Conservation (phyloP, 179 eudicot species). For the Gypsophila paniculata region DNA sequence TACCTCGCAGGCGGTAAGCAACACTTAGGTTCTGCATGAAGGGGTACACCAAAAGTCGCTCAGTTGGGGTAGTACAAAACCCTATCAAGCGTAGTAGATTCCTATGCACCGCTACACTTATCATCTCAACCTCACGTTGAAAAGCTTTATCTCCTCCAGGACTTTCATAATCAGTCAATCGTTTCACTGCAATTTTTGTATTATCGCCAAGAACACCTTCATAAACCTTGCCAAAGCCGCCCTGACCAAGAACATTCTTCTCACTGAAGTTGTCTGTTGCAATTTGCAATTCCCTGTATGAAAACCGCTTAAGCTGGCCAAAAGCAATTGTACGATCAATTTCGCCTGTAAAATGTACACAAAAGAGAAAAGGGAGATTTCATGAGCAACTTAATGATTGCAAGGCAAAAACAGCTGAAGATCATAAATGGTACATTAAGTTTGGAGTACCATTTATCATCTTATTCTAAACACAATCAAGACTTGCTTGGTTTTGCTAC, state of each 20-base stretch:
- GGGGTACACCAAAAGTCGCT: conserved; percentile 93
- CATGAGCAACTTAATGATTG: neutral
- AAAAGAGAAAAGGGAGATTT: neutral
- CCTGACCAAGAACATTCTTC: conserved; percentile 91
- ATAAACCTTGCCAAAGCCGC: conserved; percentile 97
- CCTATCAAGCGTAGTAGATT: conserved; percentile 84
- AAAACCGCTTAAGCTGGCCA: conserved; percentile 87
- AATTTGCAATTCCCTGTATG: conserved; percentile 87
- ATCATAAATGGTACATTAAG: neutral
- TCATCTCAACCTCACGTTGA: conserved; percentile 98
- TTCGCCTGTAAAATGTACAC: conserved; percentile 53
- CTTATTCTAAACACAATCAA: too few species aligned
- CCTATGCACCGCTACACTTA: conserved; percentile 93
- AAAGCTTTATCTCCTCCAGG: conserved; percentile 96
- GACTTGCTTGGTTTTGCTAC: too few species aligned
- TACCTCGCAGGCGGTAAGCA: conserved; percentile 88
- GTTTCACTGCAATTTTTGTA: conserved; percentile 86
- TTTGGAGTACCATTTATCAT: too few species aligned
- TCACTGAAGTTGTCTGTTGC: conserved; percentile 88
- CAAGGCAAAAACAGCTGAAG: neutral
- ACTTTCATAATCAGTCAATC: conserved; percentile 77
- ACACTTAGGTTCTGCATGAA: conserved; percentile 94
- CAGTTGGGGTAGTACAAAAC: conserved; percentile 92
- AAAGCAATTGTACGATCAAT: conserved; percentile 81
- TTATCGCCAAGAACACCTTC: conserved; percentile 78